Evolutionary conservation across 2,329 filamentous ascomycete species (phyloP).

Genomic region (Aspergillus sp.): DNA sequence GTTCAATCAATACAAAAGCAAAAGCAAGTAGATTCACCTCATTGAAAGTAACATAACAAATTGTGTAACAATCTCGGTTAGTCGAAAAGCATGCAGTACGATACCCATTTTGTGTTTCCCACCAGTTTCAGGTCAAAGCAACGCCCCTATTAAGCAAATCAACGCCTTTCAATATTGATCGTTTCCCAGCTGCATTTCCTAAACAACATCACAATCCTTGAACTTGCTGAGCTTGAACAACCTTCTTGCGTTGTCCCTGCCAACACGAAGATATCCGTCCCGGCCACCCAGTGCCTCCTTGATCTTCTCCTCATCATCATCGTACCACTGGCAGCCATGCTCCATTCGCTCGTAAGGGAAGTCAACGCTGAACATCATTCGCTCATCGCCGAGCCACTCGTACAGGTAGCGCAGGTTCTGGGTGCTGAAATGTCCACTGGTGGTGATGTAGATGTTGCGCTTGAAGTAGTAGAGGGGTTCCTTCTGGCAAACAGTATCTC

Average conservation of each 20-base stretch:
- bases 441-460: conserved; percentile 38
- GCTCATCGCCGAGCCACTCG: conserved; percentile 29
- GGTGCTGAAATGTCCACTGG: conserved; percentile 36
- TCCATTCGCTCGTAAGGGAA: conserved; percentile 34
- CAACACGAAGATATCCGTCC: conserved; percentile 38
- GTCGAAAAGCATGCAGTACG: too few species aligned
- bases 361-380: conserved; percentile 36
- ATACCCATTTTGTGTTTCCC: too few species aligned
- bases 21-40: too few species aligned
- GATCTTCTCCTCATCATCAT: conserved; percentile 21
- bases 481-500: conserved; percentile 32
- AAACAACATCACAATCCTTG: conserved; percentile 16
- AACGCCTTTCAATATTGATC: too few species aligned
- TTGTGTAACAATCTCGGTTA: too few species aligned
- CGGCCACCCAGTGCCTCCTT: conserved; percentile 20
- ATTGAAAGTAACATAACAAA: too few species aligned
- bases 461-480: conserved; percentile 38
- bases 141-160: too few species aligned
- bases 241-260: conserved; percentile 43
- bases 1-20: too few species aligned
- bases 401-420: conserved; percentile 31
- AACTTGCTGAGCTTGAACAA: conserved; percentile 32
- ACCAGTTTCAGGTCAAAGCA: too few species aligned
- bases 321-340: conserved; percentile 41
- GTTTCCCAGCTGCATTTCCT: too few species aligned